phyloP scores from a whole-genome alignment of 2,329 filamentous ascomycete genomes.

The Septoria linicola region DNA sequence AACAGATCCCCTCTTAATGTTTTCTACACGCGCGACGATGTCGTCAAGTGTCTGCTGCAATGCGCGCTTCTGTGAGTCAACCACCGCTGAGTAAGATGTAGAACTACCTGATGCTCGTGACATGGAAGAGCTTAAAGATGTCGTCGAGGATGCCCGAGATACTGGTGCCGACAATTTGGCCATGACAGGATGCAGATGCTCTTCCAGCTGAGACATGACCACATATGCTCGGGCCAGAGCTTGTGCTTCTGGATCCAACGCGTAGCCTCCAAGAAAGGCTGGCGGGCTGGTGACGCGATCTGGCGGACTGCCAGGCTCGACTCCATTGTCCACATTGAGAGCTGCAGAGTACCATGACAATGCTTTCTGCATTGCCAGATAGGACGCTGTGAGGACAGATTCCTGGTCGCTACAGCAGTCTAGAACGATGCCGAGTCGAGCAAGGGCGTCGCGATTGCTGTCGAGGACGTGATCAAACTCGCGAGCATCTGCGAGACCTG shows the following conservation, averaged over 20 bases:
- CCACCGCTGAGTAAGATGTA: not conserved
- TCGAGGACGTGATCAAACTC: conserved; percentile 8
- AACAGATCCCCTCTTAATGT: not conserved
- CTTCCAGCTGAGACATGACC: conserved; percentile 8
- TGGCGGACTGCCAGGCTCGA: not conserved
- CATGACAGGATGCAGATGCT: conserved; percentile 14
- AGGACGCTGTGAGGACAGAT: conserved; percentile 7
- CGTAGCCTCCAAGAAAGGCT: conserved; percentile 12
- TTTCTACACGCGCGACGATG: not conserved
- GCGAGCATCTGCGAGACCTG: not conserved
- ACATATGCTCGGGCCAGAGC: conserved; percentile 10
- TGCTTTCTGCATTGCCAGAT: conserved; percentile 4
- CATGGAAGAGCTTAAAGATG: conserved; percentile 1
- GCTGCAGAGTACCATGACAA: conserved; percentile 12
- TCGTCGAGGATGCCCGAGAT: not conserved
- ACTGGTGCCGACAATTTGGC: conserved; percentile 3
- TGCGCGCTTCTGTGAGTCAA: conserved; percentile 3
- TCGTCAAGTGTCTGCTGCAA: conserved; percentile 2
- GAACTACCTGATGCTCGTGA: not conserved
- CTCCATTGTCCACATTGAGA: not conserved
- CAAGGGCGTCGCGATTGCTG: conserved; percentile 7
- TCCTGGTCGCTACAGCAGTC: conserved; percentile 11
- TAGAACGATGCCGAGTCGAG: conserved; percentile 3
- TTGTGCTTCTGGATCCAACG: conserved; percentile 6
- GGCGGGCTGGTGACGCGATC: conserved; percentile 7